Evolutionary conservation across 2,329 filamentous ascomycete genomes (phyloP).

Genomic region (Fusarium algeriense): DNA sequence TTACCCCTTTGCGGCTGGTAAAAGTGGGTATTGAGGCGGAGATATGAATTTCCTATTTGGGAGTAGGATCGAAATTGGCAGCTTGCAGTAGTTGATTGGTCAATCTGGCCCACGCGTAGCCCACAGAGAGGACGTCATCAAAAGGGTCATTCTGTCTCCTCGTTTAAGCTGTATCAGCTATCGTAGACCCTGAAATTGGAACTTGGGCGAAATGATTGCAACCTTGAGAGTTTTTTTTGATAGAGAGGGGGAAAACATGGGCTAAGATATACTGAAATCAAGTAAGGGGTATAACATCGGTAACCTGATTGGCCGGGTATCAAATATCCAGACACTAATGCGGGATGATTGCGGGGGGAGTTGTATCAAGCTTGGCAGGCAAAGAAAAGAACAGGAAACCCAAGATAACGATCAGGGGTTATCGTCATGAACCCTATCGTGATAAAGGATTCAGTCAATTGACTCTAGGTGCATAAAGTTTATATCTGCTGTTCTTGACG

Average conservation of each 20-base stretch:
- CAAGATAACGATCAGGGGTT: fast-evolving
- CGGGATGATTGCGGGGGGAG: background rate
- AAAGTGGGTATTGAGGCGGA: background rate
- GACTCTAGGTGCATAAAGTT: too few relatives aligned
- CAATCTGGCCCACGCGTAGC: background rate
- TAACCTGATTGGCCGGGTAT: background rate
- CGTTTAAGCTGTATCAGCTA: background rate
- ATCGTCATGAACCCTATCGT: background rate
- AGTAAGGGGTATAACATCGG: fast-evolving
- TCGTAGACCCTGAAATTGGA: background rate
- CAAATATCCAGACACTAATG: background rate
- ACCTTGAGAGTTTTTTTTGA: background rate
- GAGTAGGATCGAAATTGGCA: background rate
- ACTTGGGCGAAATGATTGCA: background rate
- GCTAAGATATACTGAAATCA: background rate
- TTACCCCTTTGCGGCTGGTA: background rate
- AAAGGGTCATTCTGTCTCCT: background rate
- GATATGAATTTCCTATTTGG: background rate
- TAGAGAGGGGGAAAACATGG: background rate
- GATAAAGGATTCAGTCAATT: too few relatives aligned
- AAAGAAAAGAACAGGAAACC: background rate
- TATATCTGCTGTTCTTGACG: too few relatives aligned
- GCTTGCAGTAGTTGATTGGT: background rate
- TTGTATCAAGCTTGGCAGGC: background rate
- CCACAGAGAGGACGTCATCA: background rate